phyloP scores from a whole-genome alignment of 805 yeast species.

The Yamadazyma tumulicola region DNA sequence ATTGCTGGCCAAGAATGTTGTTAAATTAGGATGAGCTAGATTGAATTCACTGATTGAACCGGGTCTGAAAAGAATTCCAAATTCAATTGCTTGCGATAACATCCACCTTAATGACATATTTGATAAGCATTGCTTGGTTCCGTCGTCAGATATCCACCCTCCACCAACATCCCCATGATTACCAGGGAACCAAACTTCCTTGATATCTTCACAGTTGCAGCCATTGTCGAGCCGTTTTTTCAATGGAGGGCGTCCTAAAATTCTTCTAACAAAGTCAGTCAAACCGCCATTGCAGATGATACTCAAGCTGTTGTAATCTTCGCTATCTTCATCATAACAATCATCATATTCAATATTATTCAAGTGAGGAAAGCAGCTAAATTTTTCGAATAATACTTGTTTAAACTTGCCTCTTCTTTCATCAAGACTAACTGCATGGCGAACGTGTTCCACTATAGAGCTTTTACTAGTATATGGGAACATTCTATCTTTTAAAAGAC shows the following conservation, averaged over 20 bases:
- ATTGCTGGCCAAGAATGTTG: slow-evolving; percentile 43
- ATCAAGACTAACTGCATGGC: slow-evolving; percentile 68
- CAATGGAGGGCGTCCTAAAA: neutral
- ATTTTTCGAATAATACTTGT: slow-evolving; percentile 47
- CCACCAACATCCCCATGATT: slow-evolving; percentile 71
- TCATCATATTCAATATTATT: slow-evolving; percentile 9
- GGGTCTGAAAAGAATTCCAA: slow-evolving; percentile 47
- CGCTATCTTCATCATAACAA: slow-evolving; percentile 4
- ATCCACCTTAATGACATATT: slow-evolving; percentile 62
- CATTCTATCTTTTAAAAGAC: slow-evolving; percentile 51
- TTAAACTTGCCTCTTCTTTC: slow-evolving; percentile 64
- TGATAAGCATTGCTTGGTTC: slow-evolving; percentile 41
- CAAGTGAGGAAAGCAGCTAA: slow-evolving; percentile 11
- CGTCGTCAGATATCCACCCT: slow-evolving; percentile 51
- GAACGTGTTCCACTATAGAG: slow-evolving; percentile 50
- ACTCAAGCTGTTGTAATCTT: neutral
- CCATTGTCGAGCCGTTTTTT: neutral
- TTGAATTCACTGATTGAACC: slow-evolving; percentile 40
- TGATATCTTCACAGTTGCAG: slow-evolving; percentile 24
- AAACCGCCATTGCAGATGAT: neutral
- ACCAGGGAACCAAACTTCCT: slow-evolving; percentile 68
- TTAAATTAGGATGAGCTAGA: slow-evolving; percentile 32
- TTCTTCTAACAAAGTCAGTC: neutral
- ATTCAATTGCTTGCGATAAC: slow-evolving; percentile 47
- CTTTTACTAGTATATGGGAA: slow-evolving; percentile 57